These are phyloP conservation scores for Chlorella ohadii DNA, from an alignment of 139 green algal species.

Conservation along the genomic window DNA sequence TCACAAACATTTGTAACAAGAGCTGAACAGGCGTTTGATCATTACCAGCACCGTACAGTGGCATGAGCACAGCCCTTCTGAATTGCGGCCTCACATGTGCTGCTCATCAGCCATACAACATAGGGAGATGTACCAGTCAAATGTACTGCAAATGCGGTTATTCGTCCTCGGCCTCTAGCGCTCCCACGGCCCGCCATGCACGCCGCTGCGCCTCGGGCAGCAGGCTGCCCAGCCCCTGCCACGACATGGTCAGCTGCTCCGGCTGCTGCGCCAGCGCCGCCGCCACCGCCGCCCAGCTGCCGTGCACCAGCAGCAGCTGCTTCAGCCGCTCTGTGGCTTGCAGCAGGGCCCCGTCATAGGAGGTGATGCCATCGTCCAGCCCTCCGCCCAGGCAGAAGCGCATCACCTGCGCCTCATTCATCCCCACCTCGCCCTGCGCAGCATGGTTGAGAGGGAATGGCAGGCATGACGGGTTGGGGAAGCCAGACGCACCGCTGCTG, in stretches of 20 bases:
- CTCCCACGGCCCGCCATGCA: not conserved
- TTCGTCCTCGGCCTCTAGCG: not conserved
- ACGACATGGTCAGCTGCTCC: not conserved
- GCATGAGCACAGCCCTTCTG: too few species aligned
- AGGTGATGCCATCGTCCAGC: not conserved
- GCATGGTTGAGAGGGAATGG: too few species aligned
- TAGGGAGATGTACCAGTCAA: too few species aligned
- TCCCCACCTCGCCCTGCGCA: not conserved
- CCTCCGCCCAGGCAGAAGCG: not conserved
- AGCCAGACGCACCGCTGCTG: too few species aligned
- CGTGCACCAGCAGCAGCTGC: constrained; percentile 5
- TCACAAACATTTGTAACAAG: too few species aligned
- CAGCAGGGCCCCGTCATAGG: not conserved
- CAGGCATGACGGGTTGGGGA: too few species aligned
- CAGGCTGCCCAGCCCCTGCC: not conserved
- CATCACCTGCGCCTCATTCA: not conserved
- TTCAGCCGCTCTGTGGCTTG: not conserved
- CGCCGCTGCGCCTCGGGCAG: not conserved
- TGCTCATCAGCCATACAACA: too few species aligned
- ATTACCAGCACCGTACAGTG: too few species aligned
- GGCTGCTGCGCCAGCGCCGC: not conserved
- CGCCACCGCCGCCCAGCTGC: not conserved
- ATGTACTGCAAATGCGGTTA: too few species aligned
- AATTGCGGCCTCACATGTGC: too few species aligned
- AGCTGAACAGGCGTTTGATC: too few species aligned